These are phyloP conservation scores for Metschnikowia similis DNA, from an alignment of 805 yeast species.

Conservation along the genomic window DNA sequence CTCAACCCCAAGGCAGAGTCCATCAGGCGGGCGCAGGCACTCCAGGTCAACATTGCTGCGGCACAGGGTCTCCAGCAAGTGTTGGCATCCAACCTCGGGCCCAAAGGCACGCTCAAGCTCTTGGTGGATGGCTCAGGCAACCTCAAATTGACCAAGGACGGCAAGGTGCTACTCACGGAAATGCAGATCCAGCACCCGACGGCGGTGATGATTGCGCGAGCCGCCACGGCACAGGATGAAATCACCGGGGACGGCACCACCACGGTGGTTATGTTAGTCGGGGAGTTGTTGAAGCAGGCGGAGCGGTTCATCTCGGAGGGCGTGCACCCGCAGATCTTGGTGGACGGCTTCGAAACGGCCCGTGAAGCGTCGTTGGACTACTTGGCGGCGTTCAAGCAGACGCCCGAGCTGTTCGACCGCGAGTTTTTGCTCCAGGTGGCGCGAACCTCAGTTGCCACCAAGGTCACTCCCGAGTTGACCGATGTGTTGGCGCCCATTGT, in stretches of 20 bases:
- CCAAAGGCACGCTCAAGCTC: constrained; percentile 95
- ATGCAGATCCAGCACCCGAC: constrained; percentile 80
- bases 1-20: constrained; percentile 97
- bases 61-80: constrained; percentile 97
- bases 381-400: constrained; percentile 61
- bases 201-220: constrained; percentile 68
- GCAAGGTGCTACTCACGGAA: constrained; percentile 86
- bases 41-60: constrained; percentile 91
- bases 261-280: constrained; percentile 89
- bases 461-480: constrained; percentile 71
- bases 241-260: constrained; percentile 99
- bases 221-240: constrained; percentile 98
- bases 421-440: constrained; percentile 91
- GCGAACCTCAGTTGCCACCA: constrained; percentile 81
- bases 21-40: constrained; percentile 90
- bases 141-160: constrained; percentile 94
- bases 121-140: constrained; percentile 95
- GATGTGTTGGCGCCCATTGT: constrained; percentile 88
- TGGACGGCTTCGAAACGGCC: constrained; percentile 93
- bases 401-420: constrained; percentile 59
- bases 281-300: constrained; percentile 91
- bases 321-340: constrained; percentile 88
- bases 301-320: constrained; percentile 90
- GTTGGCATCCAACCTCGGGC: constrained; percentile 87
- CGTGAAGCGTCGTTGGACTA: constrained; percentile 68